Evolutionary conservation across 2,329 filamentous ascomycete genomes (phyloP).

Genomic region (Monosporascus sp.): DNA sequence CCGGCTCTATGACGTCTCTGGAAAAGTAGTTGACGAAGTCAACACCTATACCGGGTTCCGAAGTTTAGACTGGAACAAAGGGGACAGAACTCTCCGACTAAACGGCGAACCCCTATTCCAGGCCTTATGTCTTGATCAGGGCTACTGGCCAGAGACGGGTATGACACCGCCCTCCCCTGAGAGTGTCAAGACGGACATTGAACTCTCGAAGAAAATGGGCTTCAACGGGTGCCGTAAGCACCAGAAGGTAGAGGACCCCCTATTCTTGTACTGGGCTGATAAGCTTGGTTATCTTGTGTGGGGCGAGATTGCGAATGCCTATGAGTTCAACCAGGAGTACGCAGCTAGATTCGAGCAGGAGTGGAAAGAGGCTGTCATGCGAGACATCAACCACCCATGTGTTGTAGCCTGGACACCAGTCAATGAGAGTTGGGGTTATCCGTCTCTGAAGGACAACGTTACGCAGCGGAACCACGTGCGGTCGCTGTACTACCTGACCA

Average conservation of each 20-base stretch:
- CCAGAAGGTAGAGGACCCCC: constrained; percentile 58
- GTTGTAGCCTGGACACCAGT: constrained; percentile 63
- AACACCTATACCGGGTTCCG: constrained; percentile 58
- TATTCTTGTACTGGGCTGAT: constrained; percentile 58
- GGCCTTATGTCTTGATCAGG: constrained; percentile 54
- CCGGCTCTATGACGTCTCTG: constrained; percentile 40
- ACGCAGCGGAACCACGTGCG: constrained; percentile 61
- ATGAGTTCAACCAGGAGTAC: constrained; percentile 55
- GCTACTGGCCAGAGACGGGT: constrained; percentile 58
- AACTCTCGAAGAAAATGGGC: constrained; percentile 53
- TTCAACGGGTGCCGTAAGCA: constrained; percentile 63
- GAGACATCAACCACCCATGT: constrained; percentile 61
- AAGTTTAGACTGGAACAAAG: constrained; percentile 51
- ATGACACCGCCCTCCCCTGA: constrained; percentile 50
- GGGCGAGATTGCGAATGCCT: constrained; percentile 62
- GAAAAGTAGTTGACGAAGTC: constrained; percentile 47
- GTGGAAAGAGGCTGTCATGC: constrained; percentile 56
- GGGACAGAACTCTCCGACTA: constrained; percentile 53
- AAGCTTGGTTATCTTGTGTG: constrained; percentile 56
- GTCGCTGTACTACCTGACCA: constrained; percentile 59
- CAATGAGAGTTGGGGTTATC: constrained; percentile 61
- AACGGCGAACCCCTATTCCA: constrained; percentile 58
- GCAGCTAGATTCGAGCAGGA: constrained; percentile 57
- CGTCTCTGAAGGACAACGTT: constrained; percentile 47
- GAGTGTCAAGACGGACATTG: constrained; percentile 46